Conservation (phyloP, 768 basidiomycete species). For the Gloeopeniophorella convolvens region DNA sequence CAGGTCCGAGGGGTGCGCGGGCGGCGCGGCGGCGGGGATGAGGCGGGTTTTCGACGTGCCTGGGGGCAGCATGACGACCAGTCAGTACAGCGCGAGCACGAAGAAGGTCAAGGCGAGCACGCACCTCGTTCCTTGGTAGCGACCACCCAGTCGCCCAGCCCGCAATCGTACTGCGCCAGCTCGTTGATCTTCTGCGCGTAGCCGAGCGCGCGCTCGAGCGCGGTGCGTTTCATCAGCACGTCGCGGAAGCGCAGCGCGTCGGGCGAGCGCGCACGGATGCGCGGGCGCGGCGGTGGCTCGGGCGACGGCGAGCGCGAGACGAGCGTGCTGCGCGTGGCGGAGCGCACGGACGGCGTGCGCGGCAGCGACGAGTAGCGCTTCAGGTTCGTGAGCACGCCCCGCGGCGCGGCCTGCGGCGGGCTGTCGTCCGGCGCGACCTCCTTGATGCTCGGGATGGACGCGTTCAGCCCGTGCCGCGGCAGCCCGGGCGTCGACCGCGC, state of each 20-base stretch:
- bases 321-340: conserved; percentile 7
- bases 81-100: conserved; percentile 1
- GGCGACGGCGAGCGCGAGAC: conserved; percentile 20
- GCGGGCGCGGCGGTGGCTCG: conserved; percentile 24
- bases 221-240: conserved; percentile 44
- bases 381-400: conserved; percentile 26
- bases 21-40: not conserved
- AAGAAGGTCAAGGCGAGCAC: conserved; percentile 18
- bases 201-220: conserved; percentile 60
- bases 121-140: conserved; percentile 51
- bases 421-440: conserved; percentile 5
- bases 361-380: conserved; percentile 54
- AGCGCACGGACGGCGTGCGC: conserved; percentile 49
- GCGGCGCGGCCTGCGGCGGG: conserved; percentile 17
- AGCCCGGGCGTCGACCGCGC: not conserved
- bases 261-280: conserved; percentile 41
- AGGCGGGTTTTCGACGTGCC: conserved; percentile 15
- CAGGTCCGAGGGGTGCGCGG: not conserved
- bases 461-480: not conserved
- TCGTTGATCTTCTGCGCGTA: conserved; percentile 85
- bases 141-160: conserved; percentile 69
- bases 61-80: too few relatives aligned
- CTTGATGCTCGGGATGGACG: conserved; percentile 1
- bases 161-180: conserved; percentile 66
- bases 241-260: conserved; percentile 69